These are phyloP conservation scores for Paramecium primaurelia DNA, from an alignment of 73 alveolate genomes.

Conservation along the genomic window DNA sequence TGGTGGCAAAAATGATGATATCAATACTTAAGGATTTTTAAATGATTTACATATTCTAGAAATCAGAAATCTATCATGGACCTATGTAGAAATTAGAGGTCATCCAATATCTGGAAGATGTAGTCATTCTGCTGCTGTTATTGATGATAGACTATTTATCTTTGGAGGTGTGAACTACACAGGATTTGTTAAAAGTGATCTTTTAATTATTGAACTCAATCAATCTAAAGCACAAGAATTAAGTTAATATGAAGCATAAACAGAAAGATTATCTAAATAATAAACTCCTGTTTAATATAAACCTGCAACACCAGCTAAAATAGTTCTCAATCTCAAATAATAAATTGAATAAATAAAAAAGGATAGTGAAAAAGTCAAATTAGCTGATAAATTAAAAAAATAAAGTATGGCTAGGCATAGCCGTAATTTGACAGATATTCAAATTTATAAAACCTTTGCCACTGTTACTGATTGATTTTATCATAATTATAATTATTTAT, in stretches of 20 bases:
- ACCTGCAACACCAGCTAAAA: background rate
- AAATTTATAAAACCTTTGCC: background rate
- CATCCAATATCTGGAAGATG: background rate
- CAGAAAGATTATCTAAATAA: background rate
- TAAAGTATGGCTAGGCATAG: background rate
- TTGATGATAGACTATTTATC: background rate
- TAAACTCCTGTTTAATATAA: background rate
- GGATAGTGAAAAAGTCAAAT: background rate
- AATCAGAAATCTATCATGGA: too few species aligned
- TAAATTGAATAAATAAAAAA: background rate
- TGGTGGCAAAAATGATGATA: slow-evolving; percentile 34
- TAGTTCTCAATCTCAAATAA: background rate
- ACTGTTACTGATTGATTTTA: background rate
- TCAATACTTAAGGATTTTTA: background rate
- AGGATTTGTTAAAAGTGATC: slow-evolving; percentile 24
- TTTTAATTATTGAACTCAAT: background rate
- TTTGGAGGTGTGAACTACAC: slow-evolving; percentile 1
- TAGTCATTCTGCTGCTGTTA: slow-evolving; percentile 8
- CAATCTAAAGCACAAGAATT: background rate
- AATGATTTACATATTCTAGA: background rate
- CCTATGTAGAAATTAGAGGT: too few species aligned
- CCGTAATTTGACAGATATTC: background rate
- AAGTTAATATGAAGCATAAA: background rate
- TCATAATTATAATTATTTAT: background rate
- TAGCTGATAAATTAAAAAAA: background rate